phyloP scores from a whole-genome alignment of 192 early-diverging fungal genomes.

The Umbelopsis isabellina region DNA sequence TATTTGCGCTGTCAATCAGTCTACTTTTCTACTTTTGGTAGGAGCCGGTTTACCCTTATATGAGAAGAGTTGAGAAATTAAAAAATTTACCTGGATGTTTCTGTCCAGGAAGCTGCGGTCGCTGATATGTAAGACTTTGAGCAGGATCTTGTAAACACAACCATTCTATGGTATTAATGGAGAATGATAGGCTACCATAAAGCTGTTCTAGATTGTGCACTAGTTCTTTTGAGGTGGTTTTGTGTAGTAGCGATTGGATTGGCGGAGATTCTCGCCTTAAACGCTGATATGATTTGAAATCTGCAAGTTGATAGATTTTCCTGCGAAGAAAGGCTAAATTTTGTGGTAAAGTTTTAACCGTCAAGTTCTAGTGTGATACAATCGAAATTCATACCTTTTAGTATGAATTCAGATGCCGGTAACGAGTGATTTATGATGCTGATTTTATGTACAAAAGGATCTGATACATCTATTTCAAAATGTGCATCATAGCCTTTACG shows the following conservation, averaged over 20 bases:
- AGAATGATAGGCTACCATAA: background rate
- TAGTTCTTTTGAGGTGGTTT: background rate
- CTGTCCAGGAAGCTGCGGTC: conserved; percentile 24
- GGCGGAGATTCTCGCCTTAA: conserved; percentile 1
- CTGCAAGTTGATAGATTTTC: conserved; percentile 3
- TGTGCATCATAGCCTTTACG: background rate
- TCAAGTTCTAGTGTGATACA: background rate
- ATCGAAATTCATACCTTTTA: conserved; percentile 10
- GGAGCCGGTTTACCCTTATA: background rate
- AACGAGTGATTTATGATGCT: background rate
- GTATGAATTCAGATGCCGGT: background rate
- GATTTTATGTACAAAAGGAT: conserved; percentile 15
- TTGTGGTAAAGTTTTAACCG: conserved; percentile 8
- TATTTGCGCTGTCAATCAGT: background rate
- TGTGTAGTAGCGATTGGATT: background rate
- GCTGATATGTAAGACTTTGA: conserved; percentile 5
- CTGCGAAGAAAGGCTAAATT: conserved; percentile 6
- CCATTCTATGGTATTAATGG: conserved; percentile 19
- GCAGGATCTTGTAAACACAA: conserved; percentile 24
- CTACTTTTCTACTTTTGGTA: background rate
- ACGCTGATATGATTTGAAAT: conserved; percentile 23
- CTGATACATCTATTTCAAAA: background rate
- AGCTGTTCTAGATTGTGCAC: background rate
- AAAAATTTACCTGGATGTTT: conserved; percentile 8
- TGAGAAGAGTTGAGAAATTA: too few relatives aligned